Conservation (phyloP, 768 basidiomycete genomes). For the Baorangia bicolor region DNA sequence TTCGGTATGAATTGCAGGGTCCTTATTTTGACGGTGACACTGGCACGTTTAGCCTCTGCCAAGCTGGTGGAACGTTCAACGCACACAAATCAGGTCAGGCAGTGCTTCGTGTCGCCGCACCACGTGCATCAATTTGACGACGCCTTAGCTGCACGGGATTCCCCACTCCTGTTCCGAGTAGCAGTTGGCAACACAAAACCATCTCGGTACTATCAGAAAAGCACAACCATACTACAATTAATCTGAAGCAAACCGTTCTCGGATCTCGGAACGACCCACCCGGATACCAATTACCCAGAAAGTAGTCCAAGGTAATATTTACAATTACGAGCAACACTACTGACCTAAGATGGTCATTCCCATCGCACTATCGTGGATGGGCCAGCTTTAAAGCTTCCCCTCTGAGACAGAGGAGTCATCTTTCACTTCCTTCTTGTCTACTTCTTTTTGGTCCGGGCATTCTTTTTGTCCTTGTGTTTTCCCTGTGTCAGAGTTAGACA, state of each 20-base stretch:
- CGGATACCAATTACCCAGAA: not conserved
- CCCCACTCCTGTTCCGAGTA: not conserved
- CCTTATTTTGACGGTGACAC: not conserved
- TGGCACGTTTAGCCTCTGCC: not conserved
- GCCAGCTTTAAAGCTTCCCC: slow-evolving; percentile 4
- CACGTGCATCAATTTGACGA: not conserved
- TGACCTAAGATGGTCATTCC: not conserved
- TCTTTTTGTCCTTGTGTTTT: not conserved
- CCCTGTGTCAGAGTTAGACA: not conserved
- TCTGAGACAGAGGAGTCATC: slow-evolving; percentile 1
- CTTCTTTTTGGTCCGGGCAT: not conserved
- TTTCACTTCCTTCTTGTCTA: not conserved
- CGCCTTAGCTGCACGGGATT: not conserved
- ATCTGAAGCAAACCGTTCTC: no score
- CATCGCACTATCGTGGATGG: not conserved
- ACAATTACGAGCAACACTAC: not conserved
- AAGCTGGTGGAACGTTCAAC: not conserved
- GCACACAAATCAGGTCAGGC: not conserved
- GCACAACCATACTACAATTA: not conserved
- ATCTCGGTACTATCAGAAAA: not conserved
- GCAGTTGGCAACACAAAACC: not conserved
- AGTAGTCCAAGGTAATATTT: not conserved
- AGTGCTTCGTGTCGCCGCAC: not conserved
- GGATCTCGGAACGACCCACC: no score
- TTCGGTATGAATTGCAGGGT: not conserved